Evolutionary conservation across 2,329 filamentous ascomycete genomes (phyloP), one percentile per base, ranked within the genome.

Genomic region (Colletotrichum neosansevieriae): DNA sequence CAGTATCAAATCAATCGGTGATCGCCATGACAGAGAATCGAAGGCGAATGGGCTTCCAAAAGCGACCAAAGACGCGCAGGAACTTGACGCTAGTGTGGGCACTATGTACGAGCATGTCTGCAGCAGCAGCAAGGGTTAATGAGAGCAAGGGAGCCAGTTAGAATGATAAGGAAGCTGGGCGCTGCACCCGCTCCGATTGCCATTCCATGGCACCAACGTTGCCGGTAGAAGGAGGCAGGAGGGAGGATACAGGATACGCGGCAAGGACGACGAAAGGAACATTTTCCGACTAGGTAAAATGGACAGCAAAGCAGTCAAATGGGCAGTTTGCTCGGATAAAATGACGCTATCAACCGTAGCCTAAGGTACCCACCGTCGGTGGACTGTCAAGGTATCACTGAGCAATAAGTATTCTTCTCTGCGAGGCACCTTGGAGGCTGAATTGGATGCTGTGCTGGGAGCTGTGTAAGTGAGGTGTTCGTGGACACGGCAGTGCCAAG

Each of bases 1-100:
- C 38, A 13, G 32, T 56, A 66, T 54, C 34, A 59, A 60, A 60
- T 42, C 54, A 56, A 69, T 66, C 61, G 66, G 54, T 50, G 54
- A 66, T 60, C 11, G 45, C 29, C 54, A 66, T 42, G 47, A 51
- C 44, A 63, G 21, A 50, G 32, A 64, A 58, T 53, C 60, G 17
- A 34, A 57, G 47, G 32, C n/a, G 45, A 58, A 47, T 7, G 42
- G 45, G 21, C 42, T 59, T 36, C 29, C 59, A 63, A 51, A 40
- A 45, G 38, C 17, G 29, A 42, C 45, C 51, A 15, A 47, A 13
- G 15, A 45, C 29, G 40, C 29, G 12, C 40, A 58, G 36, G 38
- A 21, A 21, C 53, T 44, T 44, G 53, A 36, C 38, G 29, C 29
- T 58, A 51, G 54, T 58, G 53, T 17, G 19, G 51, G 29, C 53